A percentile compares a stretch with the other conserved stretches of the same genome.
These are phyloP conservation scores for Colletotrichum incanum DNA, from an alignment of 2,329 filamentous ascomycete species.

Conservation along the genomic window DNA sequence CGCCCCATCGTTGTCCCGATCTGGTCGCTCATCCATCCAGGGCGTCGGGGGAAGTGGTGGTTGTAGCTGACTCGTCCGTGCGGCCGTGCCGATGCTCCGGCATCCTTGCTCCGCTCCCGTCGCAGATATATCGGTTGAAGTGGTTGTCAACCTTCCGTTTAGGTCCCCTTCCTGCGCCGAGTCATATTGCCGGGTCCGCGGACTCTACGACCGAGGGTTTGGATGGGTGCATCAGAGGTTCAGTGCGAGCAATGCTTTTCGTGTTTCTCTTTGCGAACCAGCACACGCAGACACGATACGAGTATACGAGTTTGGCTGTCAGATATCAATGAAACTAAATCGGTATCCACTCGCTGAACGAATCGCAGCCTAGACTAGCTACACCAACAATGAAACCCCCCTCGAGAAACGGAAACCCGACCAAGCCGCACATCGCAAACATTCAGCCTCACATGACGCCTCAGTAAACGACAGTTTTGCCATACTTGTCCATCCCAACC, in stretches of 20 bases:
- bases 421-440: neutral
- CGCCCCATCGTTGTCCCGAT: neutral
- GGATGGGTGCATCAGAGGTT: too few relatives aligned
- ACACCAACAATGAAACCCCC: neutral
- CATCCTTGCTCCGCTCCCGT: constrained; percentile 20
- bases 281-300: too few relatives aligned
- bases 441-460: too few relatives aligned
- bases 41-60: constrained; percentile 13
- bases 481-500: constrained; percentile 45
- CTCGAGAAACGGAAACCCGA: too few relatives aligned
- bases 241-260: neutral
- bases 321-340: neutral
- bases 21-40: neutral
- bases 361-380: neutral
- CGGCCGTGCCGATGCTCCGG: constrained; percentile 31
- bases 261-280: neutral
- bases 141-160: neutral
- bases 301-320: neutral
- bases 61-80: constrained; percentile 14
- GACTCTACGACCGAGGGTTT: neutral
- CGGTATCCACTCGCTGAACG: neutral
- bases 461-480: constrained; percentile 5
- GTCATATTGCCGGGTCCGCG: neutral
- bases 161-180: neutral
- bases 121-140: constrained; percentile 28